Conservation (phyloP, 805 yeast genomes). For the Kodamaea fukazawae region DNA sequence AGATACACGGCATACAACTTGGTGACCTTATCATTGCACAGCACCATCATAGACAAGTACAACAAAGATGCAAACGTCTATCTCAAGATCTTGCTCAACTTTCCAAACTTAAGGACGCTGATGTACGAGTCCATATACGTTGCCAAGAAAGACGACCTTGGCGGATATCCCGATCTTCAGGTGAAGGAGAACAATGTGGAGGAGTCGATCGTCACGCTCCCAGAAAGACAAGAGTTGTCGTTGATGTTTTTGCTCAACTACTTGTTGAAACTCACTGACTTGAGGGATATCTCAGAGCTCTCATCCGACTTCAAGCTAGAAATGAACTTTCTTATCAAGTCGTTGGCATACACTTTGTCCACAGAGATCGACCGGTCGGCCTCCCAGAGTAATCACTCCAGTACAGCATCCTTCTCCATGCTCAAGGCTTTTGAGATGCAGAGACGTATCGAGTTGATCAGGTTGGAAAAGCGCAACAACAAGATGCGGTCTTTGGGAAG, state of each 20-base stretch:
- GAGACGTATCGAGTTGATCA: constrained; percentile 5
- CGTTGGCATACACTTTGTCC: constrained; percentile 22
- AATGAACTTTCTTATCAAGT: constrained; percentile 15
- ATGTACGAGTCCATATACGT: constrained; percentile 9
- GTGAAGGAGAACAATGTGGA: constrained; percentile 1
- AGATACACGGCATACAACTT: constrained; percentile 29
- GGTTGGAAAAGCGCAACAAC: constrained; percentile 8
- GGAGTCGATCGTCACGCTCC: constrained; percentile 10
- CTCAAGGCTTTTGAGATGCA: constrained; percentile 10
- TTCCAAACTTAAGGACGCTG: constrained; percentile 21
- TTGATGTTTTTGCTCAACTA: constrained; percentile 26
- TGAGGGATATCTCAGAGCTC: constrained; percentile 17
- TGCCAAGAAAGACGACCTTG: constrained; percentile 5
- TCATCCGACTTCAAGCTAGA: constrained; percentile 17
- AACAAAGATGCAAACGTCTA: constrained; percentile 21
- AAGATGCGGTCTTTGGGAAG: constrained; percentile 19
- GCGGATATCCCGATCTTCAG: constrained; percentile 4
- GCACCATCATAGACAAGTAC: constrained; percentile 9
- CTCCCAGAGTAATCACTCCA: constrained; percentile 20
- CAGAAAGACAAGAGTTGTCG: constrained; percentile 30
- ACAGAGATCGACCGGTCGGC: constrained; percentile 24
- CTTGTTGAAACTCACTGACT: constrained; percentile 17
- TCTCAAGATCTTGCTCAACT: constrained; percentile 21
- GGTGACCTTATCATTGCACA: constrained; percentile 17
- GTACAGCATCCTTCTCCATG: constrained; percentile 15